Evolutionary conservation across 2,329 filamentous ascomycete genomes (phyloP).

Genomic region (Xylaria hypoxylon): DNA sequence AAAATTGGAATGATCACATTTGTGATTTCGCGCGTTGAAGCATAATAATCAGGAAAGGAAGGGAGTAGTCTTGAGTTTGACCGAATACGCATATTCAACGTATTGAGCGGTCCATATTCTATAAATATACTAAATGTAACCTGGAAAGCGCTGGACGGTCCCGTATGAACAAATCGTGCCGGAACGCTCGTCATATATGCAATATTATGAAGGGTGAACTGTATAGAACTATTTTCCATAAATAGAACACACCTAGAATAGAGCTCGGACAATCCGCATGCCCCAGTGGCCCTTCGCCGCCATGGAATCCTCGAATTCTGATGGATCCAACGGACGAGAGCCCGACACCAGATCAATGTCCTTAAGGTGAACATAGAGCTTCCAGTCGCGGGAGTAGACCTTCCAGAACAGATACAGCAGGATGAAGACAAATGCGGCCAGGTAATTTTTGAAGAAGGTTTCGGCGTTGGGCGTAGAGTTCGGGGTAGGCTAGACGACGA

Average conservation of each 20-base stretch:
- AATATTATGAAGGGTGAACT: slow-evolving; percentile 12
- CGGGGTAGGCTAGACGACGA: slow-evolving; percentile 49
- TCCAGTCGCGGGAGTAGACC: slow-evolving; percentile 64
- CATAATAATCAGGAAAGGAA: not conserved
- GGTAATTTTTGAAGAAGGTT: slow-evolving; percentile 69
- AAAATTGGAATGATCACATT: not conserved
- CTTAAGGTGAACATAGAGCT: slow-evolving; percentile 65
- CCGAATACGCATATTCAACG: not conserved
- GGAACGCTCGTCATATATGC: slow-evolving; percentile 21
- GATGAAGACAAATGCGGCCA: slow-evolving; percentile 68
- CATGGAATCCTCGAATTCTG: slow-evolving; percentile 52
- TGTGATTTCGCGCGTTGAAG: not conserved
- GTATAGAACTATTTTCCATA: slow-evolving; percentile 14
- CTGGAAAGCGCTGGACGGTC: slow-evolving; percentile 1
- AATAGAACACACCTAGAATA: slow-evolving; percentile 30
- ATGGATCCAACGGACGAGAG: slow-evolving; percentile 65
- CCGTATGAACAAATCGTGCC: slow-evolving; percentile 8
- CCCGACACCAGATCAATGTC: slow-evolving; percentile 74
- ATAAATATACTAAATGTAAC: slow-evolving; percentile 17
- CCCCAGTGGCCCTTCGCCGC: slow-evolving; percentile 37
- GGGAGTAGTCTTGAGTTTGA: not conserved
- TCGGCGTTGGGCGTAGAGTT: slow-evolving; percentile 54
- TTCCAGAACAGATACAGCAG: slow-evolving; percentile 75
- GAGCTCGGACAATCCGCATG: slow-evolving; percentile 33
- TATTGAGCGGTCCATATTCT: slow-evolving; percentile 2